phyloP scores from a whole-genome alignment of 1,284 basidiomycete genomes.

The Inonotus hispidus region DNA sequence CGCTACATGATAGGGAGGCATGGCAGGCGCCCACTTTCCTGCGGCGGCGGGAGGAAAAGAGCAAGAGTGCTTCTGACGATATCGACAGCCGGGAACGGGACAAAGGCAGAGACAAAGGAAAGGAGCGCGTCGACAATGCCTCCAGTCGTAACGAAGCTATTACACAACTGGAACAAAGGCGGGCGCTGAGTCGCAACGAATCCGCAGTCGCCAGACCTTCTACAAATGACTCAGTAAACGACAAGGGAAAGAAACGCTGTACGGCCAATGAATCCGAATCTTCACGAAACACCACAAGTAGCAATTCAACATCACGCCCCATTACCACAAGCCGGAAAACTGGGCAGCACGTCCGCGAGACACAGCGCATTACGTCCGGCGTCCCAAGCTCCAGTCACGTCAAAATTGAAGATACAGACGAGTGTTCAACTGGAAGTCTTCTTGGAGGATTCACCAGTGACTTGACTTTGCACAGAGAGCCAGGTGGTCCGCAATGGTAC shows the following conservation, averaged over 20 bases:
- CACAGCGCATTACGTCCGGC: background rate
- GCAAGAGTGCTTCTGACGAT: background rate
- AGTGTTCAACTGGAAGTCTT: background rate
- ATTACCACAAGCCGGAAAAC: background rate
- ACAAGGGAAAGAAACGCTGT: too few species aligned
- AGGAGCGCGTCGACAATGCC: background rate
- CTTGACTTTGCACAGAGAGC: constrained; percentile 1
- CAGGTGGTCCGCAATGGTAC: constrained; percentile 8
- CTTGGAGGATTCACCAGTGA: constrained; percentile 1
- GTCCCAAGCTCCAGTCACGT: background rate
- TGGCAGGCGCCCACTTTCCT: constrained; percentile 12
- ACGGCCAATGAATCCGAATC: background rate
- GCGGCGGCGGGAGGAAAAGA: background rate
- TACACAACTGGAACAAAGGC: background rate
- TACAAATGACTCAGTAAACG: too few species aligned
- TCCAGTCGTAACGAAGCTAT: background rate
- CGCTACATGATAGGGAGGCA: constrained; percentile 8
- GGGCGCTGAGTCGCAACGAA: too few species aligned
- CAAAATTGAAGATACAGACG: background rate
- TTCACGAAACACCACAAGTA: background rate
- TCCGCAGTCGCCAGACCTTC: too few species aligned
- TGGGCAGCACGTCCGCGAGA: background rate
- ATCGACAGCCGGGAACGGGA: background rate
- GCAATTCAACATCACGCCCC: background rate
- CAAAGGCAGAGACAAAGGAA: background rate